phyloP scores from a whole-genome alignment of 2,329 filamentous ascomycete species.

The Rhynchosporium secalis region DNA sequence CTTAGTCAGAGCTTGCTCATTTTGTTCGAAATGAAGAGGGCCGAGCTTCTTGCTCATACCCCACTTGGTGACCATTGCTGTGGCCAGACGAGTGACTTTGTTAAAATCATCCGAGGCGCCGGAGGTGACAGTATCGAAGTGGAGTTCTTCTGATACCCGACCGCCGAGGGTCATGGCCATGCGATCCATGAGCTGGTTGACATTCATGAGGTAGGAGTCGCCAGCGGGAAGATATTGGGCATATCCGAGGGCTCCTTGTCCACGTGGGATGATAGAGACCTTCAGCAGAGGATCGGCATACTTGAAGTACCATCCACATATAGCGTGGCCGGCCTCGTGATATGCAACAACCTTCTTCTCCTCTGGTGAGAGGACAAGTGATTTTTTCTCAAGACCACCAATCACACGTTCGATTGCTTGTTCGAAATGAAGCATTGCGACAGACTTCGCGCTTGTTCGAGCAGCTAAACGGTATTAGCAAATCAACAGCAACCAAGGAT shows the following conservation, averaged over 20 bases:
- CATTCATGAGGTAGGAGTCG: conserved; percentile 94
- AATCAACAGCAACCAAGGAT: background rate
- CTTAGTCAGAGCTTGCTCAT: conserved; percentile 82
- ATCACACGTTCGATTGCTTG: conserved; percentile 97
- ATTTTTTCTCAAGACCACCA: conserved; percentile 96
- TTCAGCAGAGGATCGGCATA: conserved; percentile 97
- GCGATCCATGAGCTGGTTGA: conserved; percentile 94
- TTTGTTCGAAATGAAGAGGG: conserved; percentile 85
- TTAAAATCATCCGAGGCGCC: conserved; percentile 97
- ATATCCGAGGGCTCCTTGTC: conserved; percentile 89
- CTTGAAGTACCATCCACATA: conserved; percentile 97
- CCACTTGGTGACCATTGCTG: conserved; percentile 98
- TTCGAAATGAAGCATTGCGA: conserved; percentile 91
- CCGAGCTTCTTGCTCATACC: conserved; percentile 96
- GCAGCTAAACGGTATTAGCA: conserved; percentile 66
- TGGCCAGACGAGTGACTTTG: conserved; percentile 95
- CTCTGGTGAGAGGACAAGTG: conserved; percentile 84
- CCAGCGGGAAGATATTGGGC: conserved; percentile 92
- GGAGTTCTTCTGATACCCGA: conserved; percentile 90
- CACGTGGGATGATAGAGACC: conserved; percentile 96
- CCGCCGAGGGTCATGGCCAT: conserved; percentile 99
- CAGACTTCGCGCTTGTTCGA: conserved; percentile 74
- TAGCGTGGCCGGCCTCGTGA: conserved; percentile 96
- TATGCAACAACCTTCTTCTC: conserved; percentile 97
- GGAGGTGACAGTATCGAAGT: conserved; percentile 94